Evolutionary conservation across 805 yeast genomes (phyloP).

Genomic region (Saturnispora gosingensis): DNA sequence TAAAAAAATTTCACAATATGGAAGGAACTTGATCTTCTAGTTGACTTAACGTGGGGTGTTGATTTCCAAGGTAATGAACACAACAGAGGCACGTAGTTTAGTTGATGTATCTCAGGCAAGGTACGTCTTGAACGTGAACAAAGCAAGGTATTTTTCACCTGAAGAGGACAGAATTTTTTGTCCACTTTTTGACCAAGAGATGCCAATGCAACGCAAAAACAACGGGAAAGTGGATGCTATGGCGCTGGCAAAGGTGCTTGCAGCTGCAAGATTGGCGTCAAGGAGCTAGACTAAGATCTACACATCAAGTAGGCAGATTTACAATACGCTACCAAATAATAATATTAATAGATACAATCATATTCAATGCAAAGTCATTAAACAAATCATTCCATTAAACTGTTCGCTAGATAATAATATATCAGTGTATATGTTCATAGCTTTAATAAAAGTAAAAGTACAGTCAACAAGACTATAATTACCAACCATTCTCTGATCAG

Average conservation of each 20-base stretch:
- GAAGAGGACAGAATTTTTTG: constrained; percentile 7
- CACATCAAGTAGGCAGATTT: neutral
- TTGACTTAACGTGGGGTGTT: neutral
- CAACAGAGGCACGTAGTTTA: constrained; percentile 6
- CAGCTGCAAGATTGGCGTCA: constrained; percentile 3
- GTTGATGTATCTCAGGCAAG: constrained; percentile 4
- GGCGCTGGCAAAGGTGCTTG: constrained; percentile 5
- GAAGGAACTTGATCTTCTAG: neutral
- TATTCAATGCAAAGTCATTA: neutral
- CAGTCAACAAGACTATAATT: constrained; percentile 34
- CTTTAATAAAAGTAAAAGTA: constrained; percentile 34
- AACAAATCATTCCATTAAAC: neutral
- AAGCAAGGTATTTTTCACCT: constrained; percentile 3
- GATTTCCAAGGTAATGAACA: neutral
- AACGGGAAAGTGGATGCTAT: constrained; percentile 5
- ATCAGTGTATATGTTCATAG: neutral
- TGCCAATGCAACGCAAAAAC: neutral
- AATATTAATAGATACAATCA: neutral
- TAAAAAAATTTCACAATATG: neutral
- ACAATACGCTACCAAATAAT: neutral
- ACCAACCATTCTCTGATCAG: constrained; percentile 38
- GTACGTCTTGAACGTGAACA: neutral
- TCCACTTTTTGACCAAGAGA: constrained; percentile 4
- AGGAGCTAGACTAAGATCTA: neutral
- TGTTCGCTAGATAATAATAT: neutral